Evolutionary conservation across 2,329 filamentous ascomycete genomes (phyloP), one percentile per base, ranked within the genome.

Genomic region (Cryphonectria japonica): DNA sequence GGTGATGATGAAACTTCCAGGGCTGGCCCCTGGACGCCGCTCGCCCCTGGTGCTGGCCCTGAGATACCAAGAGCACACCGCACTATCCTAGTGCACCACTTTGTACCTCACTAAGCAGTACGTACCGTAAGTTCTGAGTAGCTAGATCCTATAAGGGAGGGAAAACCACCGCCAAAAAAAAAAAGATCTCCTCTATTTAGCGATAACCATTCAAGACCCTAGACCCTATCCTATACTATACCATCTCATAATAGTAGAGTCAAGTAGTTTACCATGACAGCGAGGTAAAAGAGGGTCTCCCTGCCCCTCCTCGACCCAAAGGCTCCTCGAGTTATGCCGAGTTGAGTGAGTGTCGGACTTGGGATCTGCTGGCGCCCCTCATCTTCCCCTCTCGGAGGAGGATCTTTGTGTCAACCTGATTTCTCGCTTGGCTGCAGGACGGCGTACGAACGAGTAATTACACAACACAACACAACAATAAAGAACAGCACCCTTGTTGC

Each of bases 21-120:
- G 71, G 71, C 70, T 70, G 59, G 69, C 67, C 71, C 71, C 69
- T 73, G 71, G 71, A 34, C 43, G 34, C 37, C 4, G 60, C 22
- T 62, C 3, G 34, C 22, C 37, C 22, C 37, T 43, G 61, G n/a
- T 46, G 59, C 59, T 16, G 26, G 59, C 59, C 32, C 59, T n/a
- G 32, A 41, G 32, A 41, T 34, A n/a, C 46, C 46, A 50, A 50
- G 46, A 22, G 6, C 46, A 59, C 54, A 34, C 54, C 13, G 4
- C 13, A 32, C 52, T 29, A 34, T 7, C 46, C 8, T 22, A 50
- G 19, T 22, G 46, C 46, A 50, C 46, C n/a, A 50, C 46, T 22
- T 14, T 14, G 14, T 16, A 43, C 13, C 41, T 43, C 16, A 6
- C 41, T 43, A 16, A 16, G 41, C 16, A 6, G 41, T 43, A 43